Evolutionary conservation across 345 rosid genomes (phyloP), one percentile per base, ranked within the genome.

Genomic region (Salix koriyanagi): DNA sequence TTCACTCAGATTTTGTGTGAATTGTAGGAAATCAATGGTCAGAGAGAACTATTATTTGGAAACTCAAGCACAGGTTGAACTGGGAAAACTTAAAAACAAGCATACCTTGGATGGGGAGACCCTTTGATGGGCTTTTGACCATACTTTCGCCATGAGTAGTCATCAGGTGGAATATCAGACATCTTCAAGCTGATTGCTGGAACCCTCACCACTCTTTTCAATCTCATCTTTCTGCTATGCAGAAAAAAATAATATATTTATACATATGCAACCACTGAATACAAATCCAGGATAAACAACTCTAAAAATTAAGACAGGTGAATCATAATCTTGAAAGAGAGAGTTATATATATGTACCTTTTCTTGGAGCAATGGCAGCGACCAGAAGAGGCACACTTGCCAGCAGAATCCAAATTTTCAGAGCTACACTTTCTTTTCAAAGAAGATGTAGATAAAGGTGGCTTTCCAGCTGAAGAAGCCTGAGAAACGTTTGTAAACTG

Each of bases 311-410:
- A 26, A 64, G 26, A 46, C 5, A 12, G 50, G 14, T 14, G 50
- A 46, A 58, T 25, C 5, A 12, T 11, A n/a, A 58, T 23, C 28
- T 1, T n/a, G 13, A 58, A 58, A 58, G 28, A 58, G 28, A n/a
- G 9, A 19, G 44, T 19, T 18, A 6, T 25, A 41, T 13, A 46
- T 13, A 46, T 46, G 2, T 34, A 74, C 75, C 97, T 91, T 87
- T 93, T 95, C 89, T 95, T 95, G 77, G 97, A 85, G 80, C 99
- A 95, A 88, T 93, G 99, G 86, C 99, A 95, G 26, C 89, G 86
- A 15, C 91, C 85, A 4, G 96, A 88, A 8, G 95, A 81, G 50
- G 34, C 86, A 66, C 94, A 88, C 85, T 87, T 85, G 66, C 85
- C 89, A 65, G 89, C 89, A 68, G 89, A 88, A 3, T 85, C 87